Evolutionary conservation across 192 early-diverging fungal species (phyloP).

Genomic region (Podila clonocystis): DNA sequence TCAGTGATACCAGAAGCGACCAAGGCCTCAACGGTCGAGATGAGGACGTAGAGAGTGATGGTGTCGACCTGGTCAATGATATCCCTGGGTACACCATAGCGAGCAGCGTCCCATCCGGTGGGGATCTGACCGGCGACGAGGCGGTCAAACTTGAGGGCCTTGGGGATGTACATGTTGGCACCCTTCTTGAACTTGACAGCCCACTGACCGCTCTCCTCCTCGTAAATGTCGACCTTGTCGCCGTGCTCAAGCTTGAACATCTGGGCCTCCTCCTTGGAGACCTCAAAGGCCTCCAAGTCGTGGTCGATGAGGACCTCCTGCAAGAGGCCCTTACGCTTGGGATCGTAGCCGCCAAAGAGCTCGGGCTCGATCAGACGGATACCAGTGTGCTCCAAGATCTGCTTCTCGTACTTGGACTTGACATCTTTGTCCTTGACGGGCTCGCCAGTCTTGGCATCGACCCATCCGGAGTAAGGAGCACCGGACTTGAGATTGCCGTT

Average conservation of each 20-base stretch:
- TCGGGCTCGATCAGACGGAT: slow-evolving; percentile 91
- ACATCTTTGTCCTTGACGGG: slow-evolving; percentile 88
- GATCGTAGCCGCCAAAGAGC: slow-evolving; percentile 89
- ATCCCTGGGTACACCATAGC: slow-evolving; percentile 93
- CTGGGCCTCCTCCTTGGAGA: slow-evolving; percentile 85
- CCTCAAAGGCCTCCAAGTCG: slow-evolving; percentile 90
- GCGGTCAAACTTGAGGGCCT: slow-evolving; percentile 92
- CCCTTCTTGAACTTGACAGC: slow-evolving; percentile 87
- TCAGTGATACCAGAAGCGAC: slow-evolving; percentile 92
- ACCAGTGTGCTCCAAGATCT: slow-evolving; percentile 91
- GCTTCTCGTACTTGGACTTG: slow-evolving; percentile 90
- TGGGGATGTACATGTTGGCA: slow-evolving; percentile 88
- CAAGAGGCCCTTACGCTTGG: slow-evolving; percentile 83
- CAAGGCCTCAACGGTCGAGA: slow-evolving; percentile 93
- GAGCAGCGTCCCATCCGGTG: slow-evolving; percentile 92
- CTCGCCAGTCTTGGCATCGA: slow-evolving; percentile 85
- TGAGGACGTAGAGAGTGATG: slow-evolving; percentile 89
- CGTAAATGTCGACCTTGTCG: slow-evolving; percentile 78
- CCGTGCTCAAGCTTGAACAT: slow-evolving; percentile 87
- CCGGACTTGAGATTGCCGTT: slow-evolving; percentile 84
- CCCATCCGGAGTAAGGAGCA: slow-evolving; percentile 89
- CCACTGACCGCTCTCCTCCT: slow-evolving; percentile 73
- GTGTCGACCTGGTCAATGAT: slow-evolving; percentile 92
- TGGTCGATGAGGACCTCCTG: slow-evolving; percentile 91
- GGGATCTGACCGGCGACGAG: slow-evolving; percentile 91